Evolutionary conservation across 768 basidiomycete species (phyloP), one percentile per base, ranked within the genome.

Genomic region (Coprinopsis marcescibilis): DNA sequence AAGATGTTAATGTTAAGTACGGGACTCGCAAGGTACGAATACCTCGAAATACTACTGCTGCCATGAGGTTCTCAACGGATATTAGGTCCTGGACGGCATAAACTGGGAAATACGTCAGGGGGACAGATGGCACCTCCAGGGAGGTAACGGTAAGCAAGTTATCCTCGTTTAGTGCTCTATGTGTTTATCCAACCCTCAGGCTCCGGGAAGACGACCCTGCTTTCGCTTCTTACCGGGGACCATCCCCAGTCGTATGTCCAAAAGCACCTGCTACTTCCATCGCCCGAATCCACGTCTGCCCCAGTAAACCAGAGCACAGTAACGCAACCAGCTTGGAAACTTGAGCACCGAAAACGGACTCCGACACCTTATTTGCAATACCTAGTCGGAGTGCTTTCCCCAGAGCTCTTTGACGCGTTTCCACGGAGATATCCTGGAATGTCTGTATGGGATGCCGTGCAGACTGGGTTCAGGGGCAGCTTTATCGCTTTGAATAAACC

Each of bases 201-300:
- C 36, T 92, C 90, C 0, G 95, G 95, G 13, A 99, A 98, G 68
- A 93, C 93, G 0, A 98, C 95, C 0, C 81, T 97, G 4, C 73
- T 97, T 17, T 83, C 94, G 14, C 64, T 97, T 24, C 67, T 99
- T 30, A 91, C 91, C 0, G 95, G 95, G 20, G 92, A 95, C 60
- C 95, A 98, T 62, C 95, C 95, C 0, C 89, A 92, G 51, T 97
- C 95, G 1, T 98, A 86, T 68, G 83, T 83, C 3, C 88, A 90
- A 58, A 61, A 62, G 6, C 64, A 68, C 46, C 55, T 62, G 52
- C 73, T 48, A 30, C 61, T 70, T 6, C 67, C 65, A 0, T 47
- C 58, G 1, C 35, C 32, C 62, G n/a, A 69, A 81, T 66, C 63
- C 0, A 46, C 57, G 1, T 38, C 29, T 62, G 15, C 69, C 81